Base-by-base conservation (phyloP, 2,329 filamentous ascomycete species). In the Dactylellina cionopaga region DNA sequence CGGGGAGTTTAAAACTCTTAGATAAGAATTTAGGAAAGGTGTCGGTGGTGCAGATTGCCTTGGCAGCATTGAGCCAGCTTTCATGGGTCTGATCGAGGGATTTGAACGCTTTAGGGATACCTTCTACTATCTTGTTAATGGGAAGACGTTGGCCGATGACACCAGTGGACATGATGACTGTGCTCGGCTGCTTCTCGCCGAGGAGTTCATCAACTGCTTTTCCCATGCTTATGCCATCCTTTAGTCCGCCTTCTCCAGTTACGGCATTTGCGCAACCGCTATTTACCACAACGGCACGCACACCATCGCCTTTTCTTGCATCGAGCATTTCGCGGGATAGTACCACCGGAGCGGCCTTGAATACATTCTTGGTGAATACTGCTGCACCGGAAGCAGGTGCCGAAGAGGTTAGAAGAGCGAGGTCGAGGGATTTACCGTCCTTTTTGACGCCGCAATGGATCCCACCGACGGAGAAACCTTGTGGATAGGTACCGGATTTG, bases 121-220 rank as follows among this genome's bases (percentile, higher is more conserved):
- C 90, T 78, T 87, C 84, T 49, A 94, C 82, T 78, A 99, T 99
- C 81, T 96, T 97, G 75, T 90, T 84, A 77, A 98, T 96, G 7
- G 95, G 95, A 22, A 99, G 85, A 74, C 91, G 88, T 81, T 98
- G 94, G 6, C 95, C 95, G 79, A 99, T 99, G 44, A 99, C 95
- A 60, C 95, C 95, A 1, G 95, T 99, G 80, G 92, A 97, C 95
- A 99, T 98, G 74, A 98, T 94, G 49, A 99, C 84, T n/a, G 92
- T 95, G 75, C 84, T 85, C 35, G 85, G 83, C 47, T 84, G 82
- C 43, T 81, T 80, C 9, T 81, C 81, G 75, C 83, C 82, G 44
- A 79, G 79, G 52, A 81, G 80, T 43, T 87, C 83, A 79, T 97
- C 92, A 5, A 93, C 91, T 74, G 87, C 88, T 74, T 83, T 82